Evolutionary conservation across 257 asterid species (phyloP).

Genomic region (Forsythia viridissima): DNA sequence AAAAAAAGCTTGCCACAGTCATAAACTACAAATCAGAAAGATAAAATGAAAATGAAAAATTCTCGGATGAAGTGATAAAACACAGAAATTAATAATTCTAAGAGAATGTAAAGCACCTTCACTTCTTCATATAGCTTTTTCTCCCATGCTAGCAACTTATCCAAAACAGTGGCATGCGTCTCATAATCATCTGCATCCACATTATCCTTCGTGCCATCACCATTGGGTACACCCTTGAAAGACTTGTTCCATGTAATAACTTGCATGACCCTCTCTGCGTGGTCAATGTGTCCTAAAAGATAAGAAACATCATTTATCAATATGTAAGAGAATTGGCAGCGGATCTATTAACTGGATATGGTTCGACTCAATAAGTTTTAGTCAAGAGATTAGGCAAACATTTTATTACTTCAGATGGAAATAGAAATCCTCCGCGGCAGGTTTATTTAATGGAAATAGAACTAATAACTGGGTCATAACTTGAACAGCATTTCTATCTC

Average conservation of each 20-base stretch:
- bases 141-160: slow-evolving; percentile 97
- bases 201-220: slow-evolving; percentile 60
- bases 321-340: background rate
- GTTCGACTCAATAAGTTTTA: background rate
- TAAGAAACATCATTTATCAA: slow-evolving; percentile 9
- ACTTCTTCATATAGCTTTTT: slow-evolving; percentile 97
- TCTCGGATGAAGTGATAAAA: background rate
- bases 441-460: background rate
- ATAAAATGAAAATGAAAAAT: background rate
- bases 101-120: slow-evolving; percentile 50
- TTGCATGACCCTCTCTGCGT: slow-evolving; percentile 93
- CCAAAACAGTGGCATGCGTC: slow-evolving; percentile 94
- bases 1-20: too few species aligned
- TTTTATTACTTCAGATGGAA: background rate
- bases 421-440: background rate
- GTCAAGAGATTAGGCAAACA: background rate
- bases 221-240: slow-evolving; percentile 64
- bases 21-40: too few species aligned
- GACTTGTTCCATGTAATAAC: slow-evolving; percentile 98
- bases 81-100: background rate
- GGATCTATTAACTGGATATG: background rate
- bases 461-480: background rate
- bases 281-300: slow-evolving; percentile 90
- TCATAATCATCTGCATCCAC: slow-evolving; percentile 68
- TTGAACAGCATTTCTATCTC: background rate